Evolutionary conservation across 768 basidiomycete species (phyloP), one percentile per base, ranked within the genome.

Genomic region (Lenzites betulinus): DNA sequence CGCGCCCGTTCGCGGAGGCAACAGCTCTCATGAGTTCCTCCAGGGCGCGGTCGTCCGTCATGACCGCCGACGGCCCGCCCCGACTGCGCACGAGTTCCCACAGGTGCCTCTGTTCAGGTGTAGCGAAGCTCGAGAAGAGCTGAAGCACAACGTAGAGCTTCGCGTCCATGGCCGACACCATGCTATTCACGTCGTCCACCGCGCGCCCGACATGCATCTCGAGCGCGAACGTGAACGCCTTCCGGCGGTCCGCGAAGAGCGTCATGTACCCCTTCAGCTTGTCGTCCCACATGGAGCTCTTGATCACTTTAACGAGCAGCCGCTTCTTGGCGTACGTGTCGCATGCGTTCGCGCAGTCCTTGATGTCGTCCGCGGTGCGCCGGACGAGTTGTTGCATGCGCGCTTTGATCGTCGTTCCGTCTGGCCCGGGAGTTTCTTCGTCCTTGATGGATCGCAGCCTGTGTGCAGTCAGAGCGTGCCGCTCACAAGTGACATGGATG

Each of bases 51-150:
- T 77, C 73, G 41, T 75, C 73, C 7, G 68, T 64, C 13, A 77
- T 59, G 49, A 73, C 75, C 3, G 69, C 71, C 35, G 73, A 72
- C n/a, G 61, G 36, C 1, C 80, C 80, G 3, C 80, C 80, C 36
- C 78, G 70, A 6, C 71, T 66, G 11, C 74, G 68, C 20, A 82
- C 74, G 53, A 79, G 76, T 38, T 71, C 69, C 4, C 69, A 60
- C 1, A 79, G 54, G 35, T 79, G 77, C 44, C 68, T 69, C 53
- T 81, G 78, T 8, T 76, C 72, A 1, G 77, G 75, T 0, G 78
- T 73, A 20, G 79, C 75, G 7, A 79, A 64, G 43, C 71, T 73
- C 15, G 73, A 68, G 53, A 80, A 78, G 25, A 81, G 67, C 4
- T 73, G 48, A 4, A 77, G 59, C 66, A 75, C 65, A 11, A 73